Evolutionary conservation across 345 rosid genomes (phyloP), one percentile per base, ranked within the genome.

Genomic region (Melaleuca quinquenervia): DNA sequence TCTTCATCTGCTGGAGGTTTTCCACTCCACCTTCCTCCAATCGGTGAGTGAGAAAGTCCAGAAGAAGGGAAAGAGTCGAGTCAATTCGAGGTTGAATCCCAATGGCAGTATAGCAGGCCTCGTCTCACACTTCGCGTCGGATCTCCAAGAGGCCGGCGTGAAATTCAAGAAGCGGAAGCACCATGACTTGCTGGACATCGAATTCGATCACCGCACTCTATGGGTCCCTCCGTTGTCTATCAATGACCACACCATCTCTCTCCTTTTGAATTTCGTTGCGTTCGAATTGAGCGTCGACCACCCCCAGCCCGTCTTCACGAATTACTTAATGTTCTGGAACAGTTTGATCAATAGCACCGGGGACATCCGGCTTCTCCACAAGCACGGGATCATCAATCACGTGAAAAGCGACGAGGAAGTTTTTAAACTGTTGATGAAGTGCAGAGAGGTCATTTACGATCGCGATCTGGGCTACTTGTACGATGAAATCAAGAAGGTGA

Each of bases 251-350:
- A 55, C 85, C 0, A 74, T 83, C 50, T 82, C 83, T 6, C 21
- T 86, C 48, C 84, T 86, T 52, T 26, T 83, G 51, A 86, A 86
- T 36, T 83, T 54, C 22, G 51, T 86, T 14, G 88, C 76, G 18
- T 83, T 29, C 21, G 85, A 86, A 76, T 78, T 83, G 53, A 62
- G 84, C 22, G 85, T 70, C 26, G 26, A 62, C 15, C 82, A 41
- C 13, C 60, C 85, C 11, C 14, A 52, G 50, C 74, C 85, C 53
- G 52, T 83, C 88, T 83, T 86, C 83, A 83, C 85, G 26, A 83
- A 83, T 85, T 86, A 58, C 75, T 83, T 86, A 11, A 84, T 76
- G 18, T 83, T 86, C 85, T 64, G 74, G 26, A 75, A 86, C 74
- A 86, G 85, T 64, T 49, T 83, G 27, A 70, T 86, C 52, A 60